These are phyloP conservation scores for Adiantum capillusveneris DNA, from an alignment of 75 land plant species.

Conservation along the genomic window DNA sequence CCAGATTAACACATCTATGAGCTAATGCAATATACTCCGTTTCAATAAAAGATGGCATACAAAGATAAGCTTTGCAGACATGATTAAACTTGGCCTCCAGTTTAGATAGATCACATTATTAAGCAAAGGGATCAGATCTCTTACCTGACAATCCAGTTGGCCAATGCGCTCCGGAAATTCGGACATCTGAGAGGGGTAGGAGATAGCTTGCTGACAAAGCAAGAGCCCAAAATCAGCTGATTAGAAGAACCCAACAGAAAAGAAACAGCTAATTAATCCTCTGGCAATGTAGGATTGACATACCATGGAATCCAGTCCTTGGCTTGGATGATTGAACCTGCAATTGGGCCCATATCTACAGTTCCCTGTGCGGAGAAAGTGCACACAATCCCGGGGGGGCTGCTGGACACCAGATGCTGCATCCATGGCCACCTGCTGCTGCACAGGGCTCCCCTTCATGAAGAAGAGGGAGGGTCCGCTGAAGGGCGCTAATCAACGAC, in stretches of 20 bases:
- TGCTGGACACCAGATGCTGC: constrained; percentile 58
- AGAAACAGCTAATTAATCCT: no score
- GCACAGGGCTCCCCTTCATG: constrained; percentile 45
- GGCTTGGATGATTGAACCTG: constrained; percentile 75
- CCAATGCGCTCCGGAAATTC: constrained; percentile 76
- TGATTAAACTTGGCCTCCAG: no score
- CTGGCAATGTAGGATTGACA: no score
- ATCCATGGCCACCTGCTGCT: constrained; percentile 51
- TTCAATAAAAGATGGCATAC: no score
- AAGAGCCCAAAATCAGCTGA: no score
- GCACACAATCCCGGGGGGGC: constrained; percentile 66
- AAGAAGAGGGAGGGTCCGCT: not conserved
- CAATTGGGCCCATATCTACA: constrained; percentile 76
- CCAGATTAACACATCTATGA: no score
- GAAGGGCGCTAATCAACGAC: no score
- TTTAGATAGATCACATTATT: no score
- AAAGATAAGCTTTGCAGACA: no score
- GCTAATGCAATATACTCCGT: no score
- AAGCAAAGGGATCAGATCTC: not conserved
- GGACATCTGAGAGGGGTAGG: constrained; percentile 55
- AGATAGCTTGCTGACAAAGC: constrained; percentile 18
- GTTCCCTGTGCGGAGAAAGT: constrained; percentile 68
- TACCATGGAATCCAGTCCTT: no score
- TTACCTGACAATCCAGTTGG: constrained; percentile 92
- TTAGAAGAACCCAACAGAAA: no score